Evolutionary conservation across 2,329 filamentous ascomycete genomes (phyloP).

Genomic region (Penicillium oxalicum): DNA sequence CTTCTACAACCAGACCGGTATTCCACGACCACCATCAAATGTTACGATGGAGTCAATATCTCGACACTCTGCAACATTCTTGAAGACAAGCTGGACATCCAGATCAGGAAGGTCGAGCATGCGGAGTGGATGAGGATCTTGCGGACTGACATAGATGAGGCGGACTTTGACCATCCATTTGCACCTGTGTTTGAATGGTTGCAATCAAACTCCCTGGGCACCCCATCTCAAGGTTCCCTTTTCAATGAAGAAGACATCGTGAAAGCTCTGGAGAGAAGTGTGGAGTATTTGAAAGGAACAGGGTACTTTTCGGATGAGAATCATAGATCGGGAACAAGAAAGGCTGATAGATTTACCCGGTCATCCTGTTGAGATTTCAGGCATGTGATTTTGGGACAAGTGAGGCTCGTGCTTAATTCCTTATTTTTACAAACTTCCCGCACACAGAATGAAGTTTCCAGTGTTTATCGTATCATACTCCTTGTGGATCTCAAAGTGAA

Average conservation of each 20-base stretch:
- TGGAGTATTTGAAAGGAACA: slow-evolving; percentile 1
- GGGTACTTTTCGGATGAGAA: slow-evolving; percentile 3
- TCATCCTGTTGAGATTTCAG: background rate
- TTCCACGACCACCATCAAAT: background rate
- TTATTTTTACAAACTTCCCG: background rate
- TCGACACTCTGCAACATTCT: slow-evolving; percentile 1
- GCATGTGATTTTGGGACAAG: background rate
- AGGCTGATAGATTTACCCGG: background rate
- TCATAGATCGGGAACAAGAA: background rate
- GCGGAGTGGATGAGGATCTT: slow-evolving; percentile 1
- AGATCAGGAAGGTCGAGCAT: background rate
- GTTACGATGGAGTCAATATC: background rate
- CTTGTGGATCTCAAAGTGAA: background rate
- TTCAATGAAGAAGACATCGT: background rate
- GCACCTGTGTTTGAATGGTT: slow-evolving; percentile 7
- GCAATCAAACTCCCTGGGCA: slow-evolving; percentile 3
- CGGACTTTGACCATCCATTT: slow-evolving; percentile 5
- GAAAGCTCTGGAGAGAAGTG: background rate
- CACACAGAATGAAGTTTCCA: background rate
- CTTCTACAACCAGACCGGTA: background rate
- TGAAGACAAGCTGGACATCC: background rate
- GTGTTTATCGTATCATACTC: background rate
- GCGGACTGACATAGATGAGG: slow-evolving; percentile 1
- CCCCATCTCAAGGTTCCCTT: background rate
- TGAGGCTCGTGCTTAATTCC: background rate